Base-by-base conservation (phyloP, 208 protist species). In the Endotrypanum monterogeii region DNA sequence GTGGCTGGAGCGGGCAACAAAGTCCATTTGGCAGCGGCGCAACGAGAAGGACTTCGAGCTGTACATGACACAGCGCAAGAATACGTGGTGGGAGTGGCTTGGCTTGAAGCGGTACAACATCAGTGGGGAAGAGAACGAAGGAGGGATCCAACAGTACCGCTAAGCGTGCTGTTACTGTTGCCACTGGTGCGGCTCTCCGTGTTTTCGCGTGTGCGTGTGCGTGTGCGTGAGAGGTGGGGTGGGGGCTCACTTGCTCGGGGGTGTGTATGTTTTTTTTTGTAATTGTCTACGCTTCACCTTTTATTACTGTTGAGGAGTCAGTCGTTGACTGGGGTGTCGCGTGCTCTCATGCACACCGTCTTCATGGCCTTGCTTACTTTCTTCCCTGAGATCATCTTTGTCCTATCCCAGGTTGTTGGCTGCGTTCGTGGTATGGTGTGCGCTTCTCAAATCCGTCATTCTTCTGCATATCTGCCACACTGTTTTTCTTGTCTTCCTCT, bases 21-120 rank as follows among this genome's bases (percentile, higher is more conserved):
- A 89, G 80, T 89, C 86, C 5, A 94, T 96, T 58, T 96, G 92
- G 90, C 85, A 88, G 71, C 73, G 92, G 2, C 82, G 92, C 8
- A 96, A 96, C 68, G 89, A 96, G 67, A 93, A 93, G 79, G 84
- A 94, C 67, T 92, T 83, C 55, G 87, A 94, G 11, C 71, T 94
- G 44, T 96, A 93, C 83, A 91, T 94, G 88, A 94, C 92, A 63
- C 92, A 96, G 82, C 92, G 92, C 50, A 89, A 93, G 80, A 96
- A 96, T 79, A 83, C 85, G 52, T 96, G 92, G 90, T 55, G 28
- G 41, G 84, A 96, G 80, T 94, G 87, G 76, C 83, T 96, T 0
- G 92, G 92, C n/a, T 58, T 96, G 52, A 96, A 96, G 75, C 82
- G 82, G 35, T 96, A 96, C 82, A 90, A 96, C 75, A 96, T 96